Conservation (phyloP, 2,329 filamentous ascomycete species). For the Trichoderma oligosporum region DNA sequence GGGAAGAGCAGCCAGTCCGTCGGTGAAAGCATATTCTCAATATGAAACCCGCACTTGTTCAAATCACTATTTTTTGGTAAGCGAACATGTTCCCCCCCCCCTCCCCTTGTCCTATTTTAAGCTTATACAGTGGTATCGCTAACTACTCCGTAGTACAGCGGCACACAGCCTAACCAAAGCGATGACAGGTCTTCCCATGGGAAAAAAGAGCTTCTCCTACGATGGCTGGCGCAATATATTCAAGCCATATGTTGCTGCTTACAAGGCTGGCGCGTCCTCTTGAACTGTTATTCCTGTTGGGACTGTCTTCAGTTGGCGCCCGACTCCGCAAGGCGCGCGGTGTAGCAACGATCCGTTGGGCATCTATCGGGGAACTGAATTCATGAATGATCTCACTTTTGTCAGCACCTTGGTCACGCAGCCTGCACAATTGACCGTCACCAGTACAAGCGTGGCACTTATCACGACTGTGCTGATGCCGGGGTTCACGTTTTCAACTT, state of each 20-base stretch:
- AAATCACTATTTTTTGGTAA: constrained; percentile 25
- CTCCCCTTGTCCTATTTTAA: neutral
- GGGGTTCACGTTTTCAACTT: constrained; percentile 24
- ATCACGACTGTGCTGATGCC: constrained; percentile 22
- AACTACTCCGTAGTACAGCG: constrained; percentile 9
- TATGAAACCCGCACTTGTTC: constrained; percentile 25
- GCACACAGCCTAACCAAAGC: constrained; percentile 29
- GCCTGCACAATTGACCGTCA: constrained; percentile 24
- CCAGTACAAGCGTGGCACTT: constrained; percentile 21
- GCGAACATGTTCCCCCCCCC: neutral
- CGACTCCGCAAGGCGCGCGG: constrained; percentile 21
- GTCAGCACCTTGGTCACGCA: constrained; percentile 24
- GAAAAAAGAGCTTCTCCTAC: constrained; percentile 44
- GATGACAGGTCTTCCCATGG: constrained; percentile 46
- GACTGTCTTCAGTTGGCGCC: constrained; percentile 27
- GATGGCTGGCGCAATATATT: constrained; percentile 26
- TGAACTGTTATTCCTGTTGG: constrained; percentile 25
- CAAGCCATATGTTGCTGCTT: constrained; percentile 26
- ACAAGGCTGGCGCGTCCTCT: constrained; percentile 22
- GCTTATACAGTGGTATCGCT: neutral
- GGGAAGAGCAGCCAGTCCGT: constrained; percentile 24
- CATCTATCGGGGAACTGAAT: constrained; percentile 21
- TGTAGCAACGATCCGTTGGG: constrained; percentile 24
- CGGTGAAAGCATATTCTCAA: constrained; percentile 26
- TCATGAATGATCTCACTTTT: constrained; percentile 25